phyloP scores from a whole-genome alignment of 1,284 basidiomycete genomes.

The Stygiomarasmius scandens region DNA sequence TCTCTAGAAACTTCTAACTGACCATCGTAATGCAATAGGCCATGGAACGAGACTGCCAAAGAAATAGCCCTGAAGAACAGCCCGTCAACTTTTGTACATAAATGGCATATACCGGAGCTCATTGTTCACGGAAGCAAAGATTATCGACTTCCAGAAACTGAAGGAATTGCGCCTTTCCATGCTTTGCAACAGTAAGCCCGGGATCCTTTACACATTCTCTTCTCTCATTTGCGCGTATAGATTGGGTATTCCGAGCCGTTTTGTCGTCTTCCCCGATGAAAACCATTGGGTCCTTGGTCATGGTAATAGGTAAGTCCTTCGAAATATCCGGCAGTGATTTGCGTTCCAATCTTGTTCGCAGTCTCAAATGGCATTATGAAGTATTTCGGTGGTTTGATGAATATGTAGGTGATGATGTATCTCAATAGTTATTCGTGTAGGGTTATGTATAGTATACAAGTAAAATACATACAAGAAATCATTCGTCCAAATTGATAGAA shows the following conservation, averaged over 20 bases:
- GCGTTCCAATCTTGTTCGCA: slow-evolving; percentile 24
- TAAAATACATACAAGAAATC: slow-evolving; percentile 1
- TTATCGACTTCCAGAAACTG: slow-evolving; percentile 81
- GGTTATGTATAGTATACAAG: too few relatives aligned
- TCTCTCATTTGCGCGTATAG: slow-evolving; percentile 39
- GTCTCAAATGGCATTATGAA: slow-evolving; percentile 85
- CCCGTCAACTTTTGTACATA: slow-evolving; percentile 77
- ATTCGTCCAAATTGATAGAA: slow-evolving; percentile 90
- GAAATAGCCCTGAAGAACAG: slow-evolving; percentile 63
- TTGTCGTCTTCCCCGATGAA: slow-evolving; percentile 90
- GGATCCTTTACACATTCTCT: neutral
- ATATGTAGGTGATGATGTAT: neutral
- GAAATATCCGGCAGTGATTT: neutral
- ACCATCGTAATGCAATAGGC: neutral
- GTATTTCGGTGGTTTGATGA: slow-evolving; percentile 85
- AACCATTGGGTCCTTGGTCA: slow-evolving; percentile 89
- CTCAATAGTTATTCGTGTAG: too few relatives aligned
- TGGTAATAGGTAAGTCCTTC: slow-evolving; percentile 62
- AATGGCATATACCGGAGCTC: slow-evolving; percentile 87
- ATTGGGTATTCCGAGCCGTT: slow-evolving; percentile 73
- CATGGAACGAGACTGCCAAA: slow-evolving; percentile 52
- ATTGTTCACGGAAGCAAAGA: slow-evolving; percentile 88
- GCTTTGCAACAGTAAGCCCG: slow-evolving; percentile 73
- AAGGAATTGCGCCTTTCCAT: slow-evolving; percentile 84
- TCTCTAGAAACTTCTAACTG: neutral